Conservation (phyloP, 2,329 filamentous ascomycete species). For the Hysterium pulicare region DNA sequence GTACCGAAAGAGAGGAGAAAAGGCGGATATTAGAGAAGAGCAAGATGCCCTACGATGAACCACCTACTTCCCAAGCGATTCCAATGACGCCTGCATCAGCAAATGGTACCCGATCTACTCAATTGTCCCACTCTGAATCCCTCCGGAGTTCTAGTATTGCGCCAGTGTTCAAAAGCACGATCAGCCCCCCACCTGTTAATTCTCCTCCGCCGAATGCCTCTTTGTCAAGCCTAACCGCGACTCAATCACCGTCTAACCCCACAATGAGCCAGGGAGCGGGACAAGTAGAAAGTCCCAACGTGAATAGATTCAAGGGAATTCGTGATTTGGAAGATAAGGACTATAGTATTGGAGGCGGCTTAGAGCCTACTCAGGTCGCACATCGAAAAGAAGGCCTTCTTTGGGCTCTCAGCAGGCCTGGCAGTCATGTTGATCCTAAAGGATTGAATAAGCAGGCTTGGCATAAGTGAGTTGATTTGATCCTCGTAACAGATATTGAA, state of each 20-base stretch:
- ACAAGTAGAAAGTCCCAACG: constrained; percentile 32
- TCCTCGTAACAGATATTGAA: background rate
- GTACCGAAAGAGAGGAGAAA: constrained; percentile 95
- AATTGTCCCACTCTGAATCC: constrained; percentile 23
- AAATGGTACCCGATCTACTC: constrained; percentile 16
- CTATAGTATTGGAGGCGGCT: constrained; percentile 27
- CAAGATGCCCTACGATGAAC: constrained; percentile 50
- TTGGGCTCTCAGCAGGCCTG: constrained; percentile 90
- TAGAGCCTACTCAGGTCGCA: constrained; percentile 56
- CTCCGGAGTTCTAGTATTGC: constrained; percentile 31
- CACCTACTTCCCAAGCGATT: constrained; percentile 18
- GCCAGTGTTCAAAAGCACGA: constrained; percentile 32
- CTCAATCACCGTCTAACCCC: constrained; percentile 26
- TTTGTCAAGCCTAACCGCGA: constrained; percentile 19
- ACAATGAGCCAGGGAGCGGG: constrained; percentile 24
- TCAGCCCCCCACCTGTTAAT: constrained; percentile 21
- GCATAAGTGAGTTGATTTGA: constrained; percentile 74
- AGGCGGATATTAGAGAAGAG: constrained; percentile 85
- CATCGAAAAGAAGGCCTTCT: constrained; percentile 90
- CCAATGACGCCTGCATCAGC: constrained; percentile 23
- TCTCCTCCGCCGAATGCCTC: constrained; percentile 19
- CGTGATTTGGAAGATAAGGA: constrained; percentile 88
- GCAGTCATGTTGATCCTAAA: constrained; percentile 91
- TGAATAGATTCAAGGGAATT: constrained; percentile 79
- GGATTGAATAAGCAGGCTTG: constrained; percentile 95